A percentile compares a stretch with the other conserved stretches of the same genome.
These are phyloP conservation scores for Trapa incisa DNA, from an alignment of 345 rosid species.

Conservation along the genomic window DNA sequence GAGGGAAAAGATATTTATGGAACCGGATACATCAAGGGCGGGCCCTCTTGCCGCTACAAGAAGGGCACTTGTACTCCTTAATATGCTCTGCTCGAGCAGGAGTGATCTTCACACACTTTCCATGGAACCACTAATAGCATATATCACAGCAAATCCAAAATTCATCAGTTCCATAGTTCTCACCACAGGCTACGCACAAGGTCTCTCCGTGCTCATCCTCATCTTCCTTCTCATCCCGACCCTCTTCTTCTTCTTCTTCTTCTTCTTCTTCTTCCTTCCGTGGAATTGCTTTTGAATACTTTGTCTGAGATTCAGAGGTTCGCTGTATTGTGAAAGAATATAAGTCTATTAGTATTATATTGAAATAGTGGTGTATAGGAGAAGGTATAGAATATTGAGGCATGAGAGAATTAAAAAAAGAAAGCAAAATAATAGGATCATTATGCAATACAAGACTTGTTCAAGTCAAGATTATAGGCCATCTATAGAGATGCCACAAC, in stretches of 20 bases:
- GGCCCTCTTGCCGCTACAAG: slow-evolving; percentile 73
- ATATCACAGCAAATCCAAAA: slow-evolving; percentile 79
- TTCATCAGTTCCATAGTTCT: slow-evolving; percentile 60
- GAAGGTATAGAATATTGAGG: too few species aligned
- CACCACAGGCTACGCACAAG: slow-evolving; percentile 70
- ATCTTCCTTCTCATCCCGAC: slow-evolving; percentile 36
- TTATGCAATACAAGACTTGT: too few species aligned
- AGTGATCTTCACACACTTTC: slow-evolving; percentile 75
- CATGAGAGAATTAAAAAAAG: too few species aligned
- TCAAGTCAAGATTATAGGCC: too few species aligned
- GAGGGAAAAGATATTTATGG: not conserved
- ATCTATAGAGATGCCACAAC: too few species aligned
- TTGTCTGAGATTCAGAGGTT: slow-evolving; percentile 29
- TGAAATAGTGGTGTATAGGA: not conserved
- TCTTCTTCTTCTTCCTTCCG: slow-evolving; percentile 18
- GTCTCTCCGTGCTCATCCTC: slow-evolving; percentile 65
- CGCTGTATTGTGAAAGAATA: slow-evolving; percentile 14
- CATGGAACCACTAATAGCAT: slow-evolving; percentile 83
- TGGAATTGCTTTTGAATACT: slow-evolving; percentile 20
- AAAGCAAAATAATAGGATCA: too few species aligned
- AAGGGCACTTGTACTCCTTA: slow-evolving; percentile 75
- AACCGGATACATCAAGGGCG: slow-evolving; percentile 30
- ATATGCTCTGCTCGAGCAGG: slow-evolving; percentile 84
- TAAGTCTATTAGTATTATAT: not conserved
- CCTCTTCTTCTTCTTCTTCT: slow-evolving; percentile 14